Evolutionary conservation across 2,329 filamentous ascomycete species (phyloP).

Genomic region (Calonectria multiphialidica): DNA sequence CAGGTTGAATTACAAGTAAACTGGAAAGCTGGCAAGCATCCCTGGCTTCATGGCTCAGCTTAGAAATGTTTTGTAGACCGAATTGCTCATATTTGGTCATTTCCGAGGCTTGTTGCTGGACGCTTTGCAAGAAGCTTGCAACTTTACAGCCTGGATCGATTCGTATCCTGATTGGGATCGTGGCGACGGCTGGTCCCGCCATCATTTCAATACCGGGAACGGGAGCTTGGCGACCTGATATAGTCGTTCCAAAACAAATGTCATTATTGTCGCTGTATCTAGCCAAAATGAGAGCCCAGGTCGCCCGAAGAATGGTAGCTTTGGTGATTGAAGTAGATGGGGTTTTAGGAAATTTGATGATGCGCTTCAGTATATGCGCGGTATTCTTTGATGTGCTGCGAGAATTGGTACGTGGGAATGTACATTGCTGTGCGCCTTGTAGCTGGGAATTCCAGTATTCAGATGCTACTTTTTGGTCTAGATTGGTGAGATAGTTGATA

Average conservation of each 20-base stretch:
- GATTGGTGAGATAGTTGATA: neutral
- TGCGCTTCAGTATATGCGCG: constrained; percentile 51
- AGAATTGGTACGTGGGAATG: constrained; percentile 54
- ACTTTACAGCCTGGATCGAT: constrained; percentile 42
- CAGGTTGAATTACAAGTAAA: constrained; percentile 45
- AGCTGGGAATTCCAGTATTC: constrained; percentile 10
- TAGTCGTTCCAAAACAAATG: constrained; percentile 56
- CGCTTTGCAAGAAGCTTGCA: constrained; percentile 6
- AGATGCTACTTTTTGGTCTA: neutral
- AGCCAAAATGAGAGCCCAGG: constrained; percentile 63
- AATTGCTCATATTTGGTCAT: constrained; percentile 36
- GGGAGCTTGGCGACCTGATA: constrained; percentile 52
- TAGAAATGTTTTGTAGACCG: constrained; percentile 38
- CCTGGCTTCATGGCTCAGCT: constrained; percentile 16
- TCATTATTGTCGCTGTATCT: constrained; percentile 57
- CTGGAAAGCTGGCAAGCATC: constrained; percentile 44
- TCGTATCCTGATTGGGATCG: constrained; percentile 54
- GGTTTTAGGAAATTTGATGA: neutral
- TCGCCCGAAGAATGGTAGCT: constrained; percentile 48
- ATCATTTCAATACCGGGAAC: constrained; percentile 36
- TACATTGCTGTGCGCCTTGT: constrained; percentile 46
- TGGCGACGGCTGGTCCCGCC: constrained; percentile 51
- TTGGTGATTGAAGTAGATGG: constrained; percentile 17
- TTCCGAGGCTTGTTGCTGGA: constrained; percentile 31
- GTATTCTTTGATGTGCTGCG: constrained; percentile 60